Evolutionary conservation across 257 asterid genomes (phyloP).

Genomic region (Ophiorrhiza pumila): DNA sequence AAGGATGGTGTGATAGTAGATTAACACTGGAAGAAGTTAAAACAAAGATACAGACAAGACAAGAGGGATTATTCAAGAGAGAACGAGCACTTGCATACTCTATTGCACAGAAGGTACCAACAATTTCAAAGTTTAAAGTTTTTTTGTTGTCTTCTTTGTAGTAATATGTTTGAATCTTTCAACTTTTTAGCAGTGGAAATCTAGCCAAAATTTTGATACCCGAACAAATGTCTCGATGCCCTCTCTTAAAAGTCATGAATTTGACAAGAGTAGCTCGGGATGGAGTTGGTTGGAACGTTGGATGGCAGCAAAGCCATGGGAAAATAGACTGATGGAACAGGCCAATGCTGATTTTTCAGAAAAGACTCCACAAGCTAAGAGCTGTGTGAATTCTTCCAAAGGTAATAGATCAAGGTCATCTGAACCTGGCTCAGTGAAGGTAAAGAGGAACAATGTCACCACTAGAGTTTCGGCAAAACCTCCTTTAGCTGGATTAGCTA

Average conservation of each 20-base stretch:
- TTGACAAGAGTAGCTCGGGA: conserved; percentile 55
- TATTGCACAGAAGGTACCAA: conserved; percentile 69
- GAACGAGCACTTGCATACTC: conserved; percentile 89
- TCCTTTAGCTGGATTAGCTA: conserved; percentile 37
- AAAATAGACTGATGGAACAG: conserved; percentile 75
- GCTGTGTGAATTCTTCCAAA: conserved; percentile 24
- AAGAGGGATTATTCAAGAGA: conserved; percentile 82
- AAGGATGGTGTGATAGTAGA: conserved; percentile 90
- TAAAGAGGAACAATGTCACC: conserved; percentile 62
- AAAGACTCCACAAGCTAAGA: conserved; percentile 43
- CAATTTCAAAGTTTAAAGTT: too few relatives aligned
- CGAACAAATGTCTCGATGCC: conserved; percentile 37
- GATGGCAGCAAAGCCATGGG: conserved; percentile 99
- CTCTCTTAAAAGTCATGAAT: conserved; percentile 35
- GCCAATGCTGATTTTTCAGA: conserved; percentile 28
- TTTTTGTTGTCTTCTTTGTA: not conserved
- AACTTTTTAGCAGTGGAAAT: conserved; percentile 44
- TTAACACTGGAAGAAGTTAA: conserved; percentile 73
- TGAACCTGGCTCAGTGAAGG: conserved; percentile 46
- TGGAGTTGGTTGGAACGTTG: conserved; percentile 99
- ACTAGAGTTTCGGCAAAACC: conserved; percentile 71
- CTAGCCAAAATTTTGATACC: conserved; percentile 42
- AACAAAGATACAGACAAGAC: conserved; percentile 84
- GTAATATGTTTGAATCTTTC: conserved; percentile 5
- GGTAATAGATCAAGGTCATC: conserved; percentile 32